Evolutionary conservation across 768 basidiomycete species (phyloP).

Genomic region (Trametes maxima): DNA sequence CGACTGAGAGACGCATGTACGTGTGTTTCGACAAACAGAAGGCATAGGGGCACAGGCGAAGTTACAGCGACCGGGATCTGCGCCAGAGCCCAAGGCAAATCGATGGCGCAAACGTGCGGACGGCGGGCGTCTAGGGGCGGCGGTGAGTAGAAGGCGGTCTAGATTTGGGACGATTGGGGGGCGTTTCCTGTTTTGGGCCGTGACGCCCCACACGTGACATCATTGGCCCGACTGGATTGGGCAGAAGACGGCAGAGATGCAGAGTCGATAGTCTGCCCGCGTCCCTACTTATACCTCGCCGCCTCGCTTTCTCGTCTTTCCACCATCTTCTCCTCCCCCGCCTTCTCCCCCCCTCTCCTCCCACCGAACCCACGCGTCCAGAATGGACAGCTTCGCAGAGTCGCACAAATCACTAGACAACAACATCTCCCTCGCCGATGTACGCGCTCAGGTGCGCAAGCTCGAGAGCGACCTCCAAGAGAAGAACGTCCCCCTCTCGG

Average conservation of each 20-base stretch:
- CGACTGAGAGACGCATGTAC: background rate
- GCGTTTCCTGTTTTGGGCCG: background rate
- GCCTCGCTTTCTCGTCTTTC: background rate
- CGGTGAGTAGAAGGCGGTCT: conserved; percentile 21
- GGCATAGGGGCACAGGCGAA: background rate
- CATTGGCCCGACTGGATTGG: conserved; percentile 14
- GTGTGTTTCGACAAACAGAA: background rate
- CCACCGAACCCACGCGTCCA: background rate
- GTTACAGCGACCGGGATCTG: background rate
- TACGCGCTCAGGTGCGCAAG: conserved; percentile 68
- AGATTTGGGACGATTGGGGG: conserved; percentile 12
- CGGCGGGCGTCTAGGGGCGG: conserved; percentile 5
- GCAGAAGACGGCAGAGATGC: conserved; percentile 19
- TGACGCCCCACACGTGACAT: conserved; percentile 24
- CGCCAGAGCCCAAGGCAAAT: background rate
- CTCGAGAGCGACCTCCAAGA: conserved; percentile 75
- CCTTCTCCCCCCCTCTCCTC: background rate
- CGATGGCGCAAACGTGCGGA: conserved; percentile 8
- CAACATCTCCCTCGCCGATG: conserved; percentile 69
- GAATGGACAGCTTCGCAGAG: conserved; percentile 75
- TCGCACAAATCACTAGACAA: conserved; percentile 39
- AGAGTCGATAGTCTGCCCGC: conserved; percentile 4
- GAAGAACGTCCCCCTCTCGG: conserved; percentile 75
- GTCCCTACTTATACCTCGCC: conserved; percentile 5
- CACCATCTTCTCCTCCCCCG: background rate